phyloP scores from a whole-genome alignment of 805 yeast genomes.

The Wickerhamomyces strasburgensis region DNA sequence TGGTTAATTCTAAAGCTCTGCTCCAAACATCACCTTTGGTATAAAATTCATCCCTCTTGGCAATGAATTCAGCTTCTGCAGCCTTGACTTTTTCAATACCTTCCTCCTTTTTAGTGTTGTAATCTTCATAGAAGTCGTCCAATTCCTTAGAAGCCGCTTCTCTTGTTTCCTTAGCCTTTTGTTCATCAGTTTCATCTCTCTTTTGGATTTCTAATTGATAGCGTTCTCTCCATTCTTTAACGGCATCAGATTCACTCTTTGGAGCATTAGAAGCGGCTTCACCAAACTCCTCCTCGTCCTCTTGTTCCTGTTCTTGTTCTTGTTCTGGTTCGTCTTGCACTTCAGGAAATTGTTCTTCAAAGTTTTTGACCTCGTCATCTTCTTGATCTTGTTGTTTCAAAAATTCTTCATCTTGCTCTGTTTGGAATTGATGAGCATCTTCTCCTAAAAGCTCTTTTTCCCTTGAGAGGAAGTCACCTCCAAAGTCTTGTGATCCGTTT shows the following conservation, averaged over 20 bases:
- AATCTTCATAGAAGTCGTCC: conserved; percentile 89
- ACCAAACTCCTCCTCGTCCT: conserved; percentile 38
- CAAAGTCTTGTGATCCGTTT: conserved; percentile 28
- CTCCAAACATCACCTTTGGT: conserved; percentile 79
- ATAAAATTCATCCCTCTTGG: conserved; percentile 72
- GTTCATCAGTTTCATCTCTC: conserved; percentile 66
- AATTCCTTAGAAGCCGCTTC: conserved; percentile 75
- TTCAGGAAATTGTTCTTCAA: conserved; percentile 62
- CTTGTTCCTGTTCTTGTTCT: conserved; percentile 11
- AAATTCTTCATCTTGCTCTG: conserved; percentile 53
- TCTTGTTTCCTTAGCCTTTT: conserved; percentile 61
- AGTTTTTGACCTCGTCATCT: conserved; percentile 49
- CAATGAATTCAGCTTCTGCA: conserved; percentile 68
- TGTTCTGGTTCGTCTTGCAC: conserved; percentile 32
- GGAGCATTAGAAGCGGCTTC: conserved; percentile 26
- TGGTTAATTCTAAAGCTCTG: conserved; percentile 52
- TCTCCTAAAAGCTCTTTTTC: conserved; percentile 61
- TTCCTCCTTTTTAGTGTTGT: conserved; percentile 76
- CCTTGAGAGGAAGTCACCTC: conserved; percentile 58
- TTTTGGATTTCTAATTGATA: conserved; percentile 72
- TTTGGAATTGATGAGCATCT: conserved; percentile 54
- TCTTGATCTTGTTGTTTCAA: conserved; percentile 34
- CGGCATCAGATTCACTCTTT: conserved; percentile 47
- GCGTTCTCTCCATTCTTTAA: conserved; percentile 77
- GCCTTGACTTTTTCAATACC: conserved; percentile 55